These are phyloP conservation scores for Peronospora destructor DNA, from an alignment of 352 stramenopile species.

Conservation along the genomic window DNA sequence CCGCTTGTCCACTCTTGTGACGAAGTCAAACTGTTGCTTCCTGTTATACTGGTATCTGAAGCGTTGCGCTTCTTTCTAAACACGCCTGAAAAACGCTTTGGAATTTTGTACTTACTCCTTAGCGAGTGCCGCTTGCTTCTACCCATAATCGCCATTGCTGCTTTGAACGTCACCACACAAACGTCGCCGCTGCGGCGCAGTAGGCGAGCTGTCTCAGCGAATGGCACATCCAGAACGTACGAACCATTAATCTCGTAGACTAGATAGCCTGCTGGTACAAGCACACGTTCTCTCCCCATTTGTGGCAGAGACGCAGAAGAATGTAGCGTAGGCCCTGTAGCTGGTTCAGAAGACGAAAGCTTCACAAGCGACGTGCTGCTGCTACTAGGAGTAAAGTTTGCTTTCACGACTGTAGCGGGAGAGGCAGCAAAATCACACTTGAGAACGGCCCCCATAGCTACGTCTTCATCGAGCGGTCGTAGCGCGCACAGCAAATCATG, in stretches of 20 bases:
- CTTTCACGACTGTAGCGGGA: conserved; percentile 12
- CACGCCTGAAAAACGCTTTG: conserved; percentile 40
- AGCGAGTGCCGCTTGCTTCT: conserved; percentile 11
- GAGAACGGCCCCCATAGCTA: conserved; percentile 42
- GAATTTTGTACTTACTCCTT: conserved; percentile 27
- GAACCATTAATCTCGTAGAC: conserved; percentile 62
- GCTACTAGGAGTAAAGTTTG: conserved; percentile 8
- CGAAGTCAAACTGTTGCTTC: conserved; percentile 19
- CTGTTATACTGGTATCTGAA: conserved; percentile 19
- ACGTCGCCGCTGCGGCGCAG: conserved; percentile 40
- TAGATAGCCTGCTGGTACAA: conserved; percentile 49
- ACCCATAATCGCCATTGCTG: conserved; percentile 34
- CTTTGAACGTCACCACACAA: conserved; percentile 56
- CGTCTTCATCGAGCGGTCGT: conserved; percentile 43
- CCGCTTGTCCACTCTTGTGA: conserved; percentile 18
- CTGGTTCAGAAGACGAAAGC: neutral
- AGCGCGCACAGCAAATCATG: conserved; percentile 40
- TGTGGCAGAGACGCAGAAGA: conserved; percentile 9
- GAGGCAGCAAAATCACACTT: conserved; percentile 37
- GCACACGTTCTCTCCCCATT: conserved; percentile 15
- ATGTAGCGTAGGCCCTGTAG: conserved; percentile 1
- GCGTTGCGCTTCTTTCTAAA: conserved; percentile 31
- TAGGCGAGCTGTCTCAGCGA: conserved; percentile 56
- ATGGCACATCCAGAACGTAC: conserved; percentile 43
- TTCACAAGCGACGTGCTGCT: conserved; percentile 15